phyloP scores from a whole-genome alignment of 495 filamentous ascomycete species.

The Parathielavia hyrcaniae region DNA sequence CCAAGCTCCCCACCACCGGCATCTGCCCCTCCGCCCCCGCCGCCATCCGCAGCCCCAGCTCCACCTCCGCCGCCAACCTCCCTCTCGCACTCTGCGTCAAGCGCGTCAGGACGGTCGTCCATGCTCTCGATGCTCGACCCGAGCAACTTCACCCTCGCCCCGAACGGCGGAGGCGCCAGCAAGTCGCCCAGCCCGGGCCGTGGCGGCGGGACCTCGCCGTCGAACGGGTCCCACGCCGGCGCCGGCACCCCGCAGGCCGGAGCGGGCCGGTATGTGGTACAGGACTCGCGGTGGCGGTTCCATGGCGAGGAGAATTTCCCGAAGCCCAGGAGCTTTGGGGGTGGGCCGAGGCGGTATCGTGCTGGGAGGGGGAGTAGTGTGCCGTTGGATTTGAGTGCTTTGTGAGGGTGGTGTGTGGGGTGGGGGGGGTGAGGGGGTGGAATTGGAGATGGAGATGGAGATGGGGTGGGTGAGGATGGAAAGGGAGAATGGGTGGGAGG shows the following conservation, averaged over 20 bases:
- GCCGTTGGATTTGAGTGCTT: constrained; percentile 68
- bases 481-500: too few species aligned
- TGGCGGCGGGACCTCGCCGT: constrained; percentile 18
- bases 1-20: constrained; percentile 33
- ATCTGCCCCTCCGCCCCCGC: constrained; percentile 30
- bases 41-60: constrained; percentile 25
- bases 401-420: constrained; percentile 17
- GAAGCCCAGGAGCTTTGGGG: constrained; percentile 72
- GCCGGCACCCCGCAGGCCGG: constrained; percentile 6
- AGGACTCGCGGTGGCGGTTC: constrained; percentile 84
- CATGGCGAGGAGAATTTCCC: constrained; percentile 74
- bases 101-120: constrained; percentile 30
- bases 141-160: constrained; percentile 66
- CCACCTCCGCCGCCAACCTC: constrained; percentile 27
- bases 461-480: too few species aligned
- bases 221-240: constrained; percentile 23
- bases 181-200: constrained; percentile 43
- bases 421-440: too few species aligned
- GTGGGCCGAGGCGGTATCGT: constrained; percentile 68
- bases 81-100: constrained; percentile 31
- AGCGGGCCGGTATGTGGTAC: constrained; percentile 51
- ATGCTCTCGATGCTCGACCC: constrained; percentile 61
- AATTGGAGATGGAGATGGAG: too few species aligned
- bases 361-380: constrained; percentile 92
- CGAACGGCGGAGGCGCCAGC: constrained; percentile 37